Evolutionary conservation across 2,329 filamentous ascomycete genomes (phyloP), one percentile per base, ranked within the genome.

Genomic region (Fonsecaea erecta): DNA sequence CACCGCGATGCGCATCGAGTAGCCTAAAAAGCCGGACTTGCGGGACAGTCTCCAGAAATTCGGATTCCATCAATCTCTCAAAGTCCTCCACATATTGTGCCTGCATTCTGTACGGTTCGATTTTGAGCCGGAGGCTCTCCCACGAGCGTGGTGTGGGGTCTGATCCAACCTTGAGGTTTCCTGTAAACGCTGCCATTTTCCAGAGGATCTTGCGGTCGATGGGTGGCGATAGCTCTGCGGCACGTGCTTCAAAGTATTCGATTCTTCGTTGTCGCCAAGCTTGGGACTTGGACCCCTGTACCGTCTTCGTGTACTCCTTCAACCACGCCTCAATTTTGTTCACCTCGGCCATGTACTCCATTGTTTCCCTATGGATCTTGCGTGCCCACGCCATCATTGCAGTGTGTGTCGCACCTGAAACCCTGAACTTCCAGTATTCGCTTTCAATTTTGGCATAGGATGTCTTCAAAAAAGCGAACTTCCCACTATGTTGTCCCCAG

Each of bases 121-220:
- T 68, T 60, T 77, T 76, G 7, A 57, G 32, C 55, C 64, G 57
- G 28, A 77, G 66, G 12, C 67, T 62, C 18, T 70, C 67, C 74
- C 75, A 77, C 8, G 72, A 68, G 52, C 73, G 70, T 3, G 71
- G 65, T 37, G 71, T 75, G 8, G 73, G 68, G 9, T 62, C 43
- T 40, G 64, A 53, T 28, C 77, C 78, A 46, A 77, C 75, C 24
- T 75, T 74, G 35, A 80, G 70, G 21, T 77, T 74, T 26, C 75
- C 73, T 18, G 75, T 73, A 67, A 77, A 81, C 1, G 77, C 76
- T 0, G 75, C 72, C 63, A 79, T 80, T 26, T 71, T 73, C 64
- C 76, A 73, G 65, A 81, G 70, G 35, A 76, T 72, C 14, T 70
- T 70, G 46, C 69, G 35, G 30, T 60, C 70, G 55, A 81, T 77